phyloP scores from a whole-genome alignment of 441 rosid genomes.

The Adansonia grandidieri region DNA sequence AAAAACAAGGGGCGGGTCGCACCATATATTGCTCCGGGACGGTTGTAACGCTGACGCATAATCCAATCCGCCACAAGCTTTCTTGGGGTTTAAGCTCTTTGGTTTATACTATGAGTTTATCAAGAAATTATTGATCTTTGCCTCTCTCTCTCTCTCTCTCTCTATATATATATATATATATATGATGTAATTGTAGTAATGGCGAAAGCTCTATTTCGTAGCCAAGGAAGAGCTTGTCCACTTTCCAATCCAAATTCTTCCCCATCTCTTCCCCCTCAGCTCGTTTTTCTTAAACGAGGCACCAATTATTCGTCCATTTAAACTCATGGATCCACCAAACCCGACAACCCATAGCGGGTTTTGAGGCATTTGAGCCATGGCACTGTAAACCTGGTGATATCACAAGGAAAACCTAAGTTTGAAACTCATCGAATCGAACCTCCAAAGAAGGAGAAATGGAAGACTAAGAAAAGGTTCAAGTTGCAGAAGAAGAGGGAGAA shows the following conservation, averaged over 20 bases:
- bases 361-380: constrained; percentile 65
- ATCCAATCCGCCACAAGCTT: no score
- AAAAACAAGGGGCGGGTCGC: no score
- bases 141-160: background rate
- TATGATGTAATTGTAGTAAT: constrained; percentile 25
- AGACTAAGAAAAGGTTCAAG: constrained; percentile 73
- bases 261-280: constrained; percentile 31
- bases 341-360: constrained; percentile 32
- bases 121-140: background rate
- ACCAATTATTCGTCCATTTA: constrained; percentile 21
- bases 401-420: constrained; percentile 84
- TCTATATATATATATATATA: no score
- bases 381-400: constrained; percentile 69
- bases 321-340: constrained; percentile 24
- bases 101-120: no score
- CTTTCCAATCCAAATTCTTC: constrained; percentile 27
- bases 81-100: no score
- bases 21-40: no score
- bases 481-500: constrained; percentile 73
- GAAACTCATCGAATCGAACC: constrained; percentile 67
- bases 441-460: constrained; percentile 83
- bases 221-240: constrained; percentile 37
- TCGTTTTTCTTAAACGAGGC: constrained; percentile 28
- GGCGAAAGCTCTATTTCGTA: constrained; percentile 39
- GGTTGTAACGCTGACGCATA: no score